These are phyloP conservation scores for Omphalotus guepiniiformis DNA, from an alignment of 768 basidiomycete species.

Conservation along the genomic window DNA sequence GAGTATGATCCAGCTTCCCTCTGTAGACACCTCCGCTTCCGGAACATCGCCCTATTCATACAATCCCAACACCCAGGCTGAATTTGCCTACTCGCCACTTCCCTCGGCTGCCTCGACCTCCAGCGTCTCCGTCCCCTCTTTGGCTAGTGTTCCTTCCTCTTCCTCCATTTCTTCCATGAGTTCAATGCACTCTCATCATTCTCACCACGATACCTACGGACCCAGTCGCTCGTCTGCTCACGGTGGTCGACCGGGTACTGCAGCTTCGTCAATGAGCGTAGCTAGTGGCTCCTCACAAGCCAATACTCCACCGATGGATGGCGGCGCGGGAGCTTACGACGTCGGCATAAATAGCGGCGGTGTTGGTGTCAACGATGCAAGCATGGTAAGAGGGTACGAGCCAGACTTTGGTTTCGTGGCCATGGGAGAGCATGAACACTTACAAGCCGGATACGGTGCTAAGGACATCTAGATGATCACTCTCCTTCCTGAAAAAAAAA, in stretches of 20 bases:
- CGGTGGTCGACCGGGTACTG: slow-evolving; percentile 67
- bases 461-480: no score
- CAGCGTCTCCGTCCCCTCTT: slow-evolving; percentile 3
- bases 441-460: slow-evolving; percentile 7
- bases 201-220: slow-evolving; percentile 11
- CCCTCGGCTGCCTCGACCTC: slow-evolving; percentile 23
- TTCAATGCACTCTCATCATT: slow-evolving; percentile 35
- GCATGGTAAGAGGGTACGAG: slow-evolving; percentile 11
- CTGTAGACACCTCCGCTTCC: slow-evolving; percentile 40
- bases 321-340: slow-evolving; percentile 51
- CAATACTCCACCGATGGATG: slow-evolving; percentile 74
- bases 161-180: slow-evolving; percentile 28
- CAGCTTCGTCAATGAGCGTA: slow-evolving; percentile 72
- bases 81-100: slow-evolving; percentile 77
- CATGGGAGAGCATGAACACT: slow-evolving; percentile 69
- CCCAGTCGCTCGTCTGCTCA: slow-evolving; percentile 26
- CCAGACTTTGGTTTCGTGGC: slow-evolving; percentile 83
- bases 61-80: slow-evolving; percentile 60
- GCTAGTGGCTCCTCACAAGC: slow-evolving; percentile 78
- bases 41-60: slow-evolving; percentile 65
- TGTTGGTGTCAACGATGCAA: neutral
- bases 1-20: slow-evolving; percentile 80
- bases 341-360: neutral
- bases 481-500: no score
- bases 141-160: slow-evolving; percentile 8